Percentiles rank a stretch among this genome's conserved stretches.
Evolutionary conservation across 805 yeast genomes (phyloP).

Genomic region (Tetrapisispora phaffii): DNA sequence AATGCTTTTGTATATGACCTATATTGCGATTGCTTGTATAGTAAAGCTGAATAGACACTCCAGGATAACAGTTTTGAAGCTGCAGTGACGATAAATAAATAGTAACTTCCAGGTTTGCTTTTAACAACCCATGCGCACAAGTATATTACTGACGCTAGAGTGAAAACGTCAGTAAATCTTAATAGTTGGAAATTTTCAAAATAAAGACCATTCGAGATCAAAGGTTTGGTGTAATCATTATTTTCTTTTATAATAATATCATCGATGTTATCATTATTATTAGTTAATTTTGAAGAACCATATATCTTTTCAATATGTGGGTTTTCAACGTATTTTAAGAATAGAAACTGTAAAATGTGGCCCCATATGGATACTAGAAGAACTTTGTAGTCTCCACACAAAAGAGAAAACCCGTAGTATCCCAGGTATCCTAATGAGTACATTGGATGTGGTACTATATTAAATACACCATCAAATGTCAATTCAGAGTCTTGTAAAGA

Average conservation of each 20-base stretch:
- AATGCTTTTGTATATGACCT: conserved; percentile 44
- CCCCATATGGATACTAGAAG: conserved; percentile 61
- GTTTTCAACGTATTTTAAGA: conserved; percentile 64
- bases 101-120: conserved; percentile 13
- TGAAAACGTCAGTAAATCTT: conserved; percentile 51
- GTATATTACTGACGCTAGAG: conserved; percentile 38
- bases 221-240: conserved; percentile 41
- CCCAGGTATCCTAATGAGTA: conserved; percentile 84
- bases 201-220: conserved; percentile 37
- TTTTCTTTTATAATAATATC: conserved; percentile 24
- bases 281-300: conserved; percentile 25
- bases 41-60: conserved; percentile 40
- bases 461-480: conserved; percentile 81
- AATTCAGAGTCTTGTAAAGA: conserved; percentile 62
- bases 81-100: conserved; percentile 23
- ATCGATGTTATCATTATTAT: conserved; percentile 25
- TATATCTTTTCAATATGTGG: conserved; percentile 82
- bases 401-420: conserved; percentile 72
- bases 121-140: conserved; percentile 27
- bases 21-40: conserved; percentile 48
- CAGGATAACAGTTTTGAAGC: conserved; percentile 40
- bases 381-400: conserved; percentile 63
- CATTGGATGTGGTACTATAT: conserved; percentile 92
- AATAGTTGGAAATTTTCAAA: conserved; percentile 52
- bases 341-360: conserved; percentile 67